phyloP scores from a whole-genome alignment of 2,329 filamentous ascomycete species.

The Scytalidium lignicola region DNA sequence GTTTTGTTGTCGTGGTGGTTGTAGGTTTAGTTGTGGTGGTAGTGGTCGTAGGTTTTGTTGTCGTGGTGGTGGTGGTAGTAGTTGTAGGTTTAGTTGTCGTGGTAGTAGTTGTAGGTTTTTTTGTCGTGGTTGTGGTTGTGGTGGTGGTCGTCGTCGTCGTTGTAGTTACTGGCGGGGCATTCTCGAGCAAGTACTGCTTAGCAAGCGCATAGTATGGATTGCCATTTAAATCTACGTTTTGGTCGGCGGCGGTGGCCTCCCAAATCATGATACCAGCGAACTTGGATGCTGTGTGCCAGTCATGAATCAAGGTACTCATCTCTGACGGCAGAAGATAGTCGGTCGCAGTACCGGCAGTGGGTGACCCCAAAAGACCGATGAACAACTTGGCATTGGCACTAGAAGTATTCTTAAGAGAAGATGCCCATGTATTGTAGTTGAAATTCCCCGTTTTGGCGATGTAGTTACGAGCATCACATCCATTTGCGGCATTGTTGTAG shows the following conservation, averaged over 20 bases:
- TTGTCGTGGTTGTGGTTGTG: conserved; percentile 5
- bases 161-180: background rate
- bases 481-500: conserved; percentile 23
- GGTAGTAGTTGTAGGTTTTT: background rate
- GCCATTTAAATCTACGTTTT: conserved; percentile 9
- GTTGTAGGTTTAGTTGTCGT: background rate
- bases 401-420: conserved; percentile 9
- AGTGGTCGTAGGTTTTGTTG: background rate
- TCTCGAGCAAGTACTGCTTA: conserved; percentile 13
- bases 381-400: conserved; percentile 24
- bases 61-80: background rate
- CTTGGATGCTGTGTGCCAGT: conserved; percentile 13
- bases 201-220: conserved; percentile 13
- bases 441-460: conserved; percentile 13
- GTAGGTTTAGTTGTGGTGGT: background rate
- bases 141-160: conserved; percentile 3
- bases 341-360: conserved; percentile 5
- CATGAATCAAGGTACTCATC: conserved; percentile 17
- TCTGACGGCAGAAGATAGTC: conserved; percentile 21
- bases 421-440: conserved; percentile 21
- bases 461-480: conserved; percentile 22
- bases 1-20: background rate
- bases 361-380: conserved; percentile 22
- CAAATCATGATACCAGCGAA: conserved; percentile 31
- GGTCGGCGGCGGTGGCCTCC: conserved; percentile 21